Evolutionary conservation across 2,329 filamentous ascomycete species (phyloP).

Genomic region (Botryotinia calthae): DNA sequence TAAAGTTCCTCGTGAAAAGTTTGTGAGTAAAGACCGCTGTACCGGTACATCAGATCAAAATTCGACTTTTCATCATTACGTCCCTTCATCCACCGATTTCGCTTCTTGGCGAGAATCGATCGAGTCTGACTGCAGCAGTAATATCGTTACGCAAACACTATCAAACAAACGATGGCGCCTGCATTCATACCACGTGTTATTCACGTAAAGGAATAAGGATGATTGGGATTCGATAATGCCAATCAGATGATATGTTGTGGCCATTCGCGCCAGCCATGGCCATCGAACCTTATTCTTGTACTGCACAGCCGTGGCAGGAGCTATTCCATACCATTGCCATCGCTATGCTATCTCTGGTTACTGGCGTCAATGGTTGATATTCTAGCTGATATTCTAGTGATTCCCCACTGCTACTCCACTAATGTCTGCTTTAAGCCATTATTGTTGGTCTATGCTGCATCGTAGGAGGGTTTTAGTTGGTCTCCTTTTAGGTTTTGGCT

Average conservation of each 20-base stretch:
- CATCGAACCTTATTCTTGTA: neutral
- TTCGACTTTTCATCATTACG: neutral
- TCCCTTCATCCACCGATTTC: neutral
- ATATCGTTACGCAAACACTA: neutral
- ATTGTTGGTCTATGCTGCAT: neutral
- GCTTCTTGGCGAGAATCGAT: neutral
- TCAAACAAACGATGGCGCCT: no score
- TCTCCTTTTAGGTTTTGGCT: neutral
- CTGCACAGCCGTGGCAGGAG: neutral
- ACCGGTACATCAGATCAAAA: neutral
- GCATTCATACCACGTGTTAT: neutral
- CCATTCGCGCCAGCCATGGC: neutral
- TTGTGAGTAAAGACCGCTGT: neutral
- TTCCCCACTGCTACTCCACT: constrained; percentile 1
- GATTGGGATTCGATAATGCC: neutral
- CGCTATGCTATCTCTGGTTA: constrained; percentile 2
- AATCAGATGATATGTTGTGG: neutral
- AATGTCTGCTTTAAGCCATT: neutral
- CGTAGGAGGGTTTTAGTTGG: neutral
- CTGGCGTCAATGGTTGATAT: neutral
- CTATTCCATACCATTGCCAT: neutral
- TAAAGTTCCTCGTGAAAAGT: neutral
- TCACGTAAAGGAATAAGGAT: neutral
- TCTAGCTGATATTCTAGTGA: neutral
- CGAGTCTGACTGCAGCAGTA: neutral